A percentile compares a stretch with the other conserved stretches of the same genome.
phyloP scores from a whole-genome alignment of 345 rosid species.

The Noccaea bulbosa region DNA sequence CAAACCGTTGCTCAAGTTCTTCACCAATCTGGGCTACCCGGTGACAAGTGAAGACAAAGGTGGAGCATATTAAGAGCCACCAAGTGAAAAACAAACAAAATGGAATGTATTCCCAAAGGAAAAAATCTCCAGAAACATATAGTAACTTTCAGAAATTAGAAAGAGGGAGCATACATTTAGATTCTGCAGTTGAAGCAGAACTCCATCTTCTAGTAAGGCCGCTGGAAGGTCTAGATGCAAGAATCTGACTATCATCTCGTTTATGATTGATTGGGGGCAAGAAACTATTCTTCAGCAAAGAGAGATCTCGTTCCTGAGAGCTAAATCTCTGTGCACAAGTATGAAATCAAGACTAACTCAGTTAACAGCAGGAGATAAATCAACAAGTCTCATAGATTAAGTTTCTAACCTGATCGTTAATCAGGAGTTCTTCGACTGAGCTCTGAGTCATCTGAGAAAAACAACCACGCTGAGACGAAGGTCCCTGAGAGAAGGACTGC shows the following conservation, averaged over 20 bases:
- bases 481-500: constrained; percentile 87
- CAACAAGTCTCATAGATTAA: not conserved
- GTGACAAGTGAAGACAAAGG: constrained; percentile 24
- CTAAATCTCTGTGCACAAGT: constrained; percentile 58
- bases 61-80: constrained; percentile 13
- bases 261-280: constrained; percentile 52
- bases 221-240: constrained; percentile 59
- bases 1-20: constrained; percentile 73
- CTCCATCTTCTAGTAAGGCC: constrained; percentile 63
- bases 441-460: constrained; percentile 85
- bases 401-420: constrained; percentile 62
- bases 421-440: constrained; percentile 61
- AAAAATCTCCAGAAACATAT: not conserved
- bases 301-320: constrained; percentile 70
- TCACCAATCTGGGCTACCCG: constrained; percentile 65
- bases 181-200: constrained; percentile 50
- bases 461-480: constrained; percentile 77
- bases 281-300: constrained; percentile 58
- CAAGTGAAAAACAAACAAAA: not conserved
- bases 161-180: constrained; percentile 53
- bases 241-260: constrained; percentile 69
- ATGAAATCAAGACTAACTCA: constrained; percentile 11
- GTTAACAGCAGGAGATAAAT: not conserved
- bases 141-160: not conserved
- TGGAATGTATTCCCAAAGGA: not conserved